Evolutionary conservation across 2,329 filamentous ascomycete genomes (phyloP), one percentile per base, ranked within the genome.

Genomic region (Cryphonectria naterciae): DNA sequence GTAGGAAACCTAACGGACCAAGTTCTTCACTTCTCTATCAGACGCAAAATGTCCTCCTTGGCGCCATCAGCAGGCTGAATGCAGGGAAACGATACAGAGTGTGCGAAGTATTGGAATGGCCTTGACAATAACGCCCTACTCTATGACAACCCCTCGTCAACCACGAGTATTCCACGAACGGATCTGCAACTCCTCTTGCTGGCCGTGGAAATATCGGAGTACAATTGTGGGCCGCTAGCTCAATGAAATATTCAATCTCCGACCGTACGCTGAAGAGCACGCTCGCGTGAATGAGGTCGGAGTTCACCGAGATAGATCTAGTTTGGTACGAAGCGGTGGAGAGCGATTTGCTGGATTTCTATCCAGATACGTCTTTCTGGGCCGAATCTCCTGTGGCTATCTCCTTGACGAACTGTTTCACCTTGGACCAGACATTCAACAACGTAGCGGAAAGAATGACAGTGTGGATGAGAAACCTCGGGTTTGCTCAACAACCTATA

Each of bases 181-280:
- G 17, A 41, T 63, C 37, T 63, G 22, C 37, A 63, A 35, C 60
- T 63, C 4, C 22, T 43, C 1, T 5, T 25, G 1, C 22, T 22
- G 5, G 37, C 1, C n/a, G 7, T 4, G 10, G 60, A 39, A 28
- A 17, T 1, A 1, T 15, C 60, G 43, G 35, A 8, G 8, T 43
- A 63, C 11, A 63, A 43, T 3, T 63, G 2, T 63, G 37, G 4
- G 37, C 35, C 22, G 13, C 19, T 2, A 43, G 60, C 32, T 22
- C 37, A 37, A 39, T 25, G 11, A 63, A 25, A 1, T 63, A 28
- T 6, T 63, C 60, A 4, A 63, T 63, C 11, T 63, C 60, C 35
- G 60, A 63, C 25, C 60, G 60, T 35, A 41, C 37, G 4, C 4
- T 63, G 4, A 63, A 63, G 60, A 43, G 60, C n/a, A 63, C 22